phyloP scores from a whole-genome alignment of 176 grass and related monocot genomes.

The Musa acuminata region DNA sequence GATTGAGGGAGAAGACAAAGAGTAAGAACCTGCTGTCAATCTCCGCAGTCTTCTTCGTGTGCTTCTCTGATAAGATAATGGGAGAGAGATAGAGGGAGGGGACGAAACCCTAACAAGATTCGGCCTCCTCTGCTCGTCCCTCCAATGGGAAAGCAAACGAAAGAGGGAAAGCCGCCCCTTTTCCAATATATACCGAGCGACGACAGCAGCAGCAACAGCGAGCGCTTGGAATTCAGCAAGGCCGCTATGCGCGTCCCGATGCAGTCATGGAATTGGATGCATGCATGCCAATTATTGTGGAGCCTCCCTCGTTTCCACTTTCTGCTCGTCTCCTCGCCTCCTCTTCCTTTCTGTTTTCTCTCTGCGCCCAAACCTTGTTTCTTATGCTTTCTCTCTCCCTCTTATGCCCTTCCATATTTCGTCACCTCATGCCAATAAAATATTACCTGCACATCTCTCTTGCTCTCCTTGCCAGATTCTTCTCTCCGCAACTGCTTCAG shows the following conservation, averaged over 20 bases:
- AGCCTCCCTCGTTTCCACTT: neutral
- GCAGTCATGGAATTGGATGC: conserved; percentile 2
- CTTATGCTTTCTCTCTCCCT: neutral
- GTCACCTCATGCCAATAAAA: neutral
- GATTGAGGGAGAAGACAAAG: neutral
- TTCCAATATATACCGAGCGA: neutral
- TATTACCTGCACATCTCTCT: neutral
- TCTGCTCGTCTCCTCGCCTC: no score
- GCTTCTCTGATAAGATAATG: neutral
- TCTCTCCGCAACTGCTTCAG: no score
- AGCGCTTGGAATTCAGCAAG: neutral
- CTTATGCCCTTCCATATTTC: neutral
- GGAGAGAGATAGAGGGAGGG: neutral
- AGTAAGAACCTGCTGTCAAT: neutral
- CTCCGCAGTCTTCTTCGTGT: neutral
- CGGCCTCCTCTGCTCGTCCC: neutral
- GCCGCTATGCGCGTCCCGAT: neutral
- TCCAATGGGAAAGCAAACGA: neutral
- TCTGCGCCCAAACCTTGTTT: neutral
- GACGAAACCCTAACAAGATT: neutral
- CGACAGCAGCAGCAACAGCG: neutral
- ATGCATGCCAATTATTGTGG: conserved; percentile 3
- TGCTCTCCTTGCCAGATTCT: neutral
- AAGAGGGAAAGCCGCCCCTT: neutral
- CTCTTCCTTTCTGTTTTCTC: neutral